Evolutionary conservation across 2,329 filamentous ascomycete genomes (phyloP).

Genomic region (Endoconidiophora polonica): DNA sequence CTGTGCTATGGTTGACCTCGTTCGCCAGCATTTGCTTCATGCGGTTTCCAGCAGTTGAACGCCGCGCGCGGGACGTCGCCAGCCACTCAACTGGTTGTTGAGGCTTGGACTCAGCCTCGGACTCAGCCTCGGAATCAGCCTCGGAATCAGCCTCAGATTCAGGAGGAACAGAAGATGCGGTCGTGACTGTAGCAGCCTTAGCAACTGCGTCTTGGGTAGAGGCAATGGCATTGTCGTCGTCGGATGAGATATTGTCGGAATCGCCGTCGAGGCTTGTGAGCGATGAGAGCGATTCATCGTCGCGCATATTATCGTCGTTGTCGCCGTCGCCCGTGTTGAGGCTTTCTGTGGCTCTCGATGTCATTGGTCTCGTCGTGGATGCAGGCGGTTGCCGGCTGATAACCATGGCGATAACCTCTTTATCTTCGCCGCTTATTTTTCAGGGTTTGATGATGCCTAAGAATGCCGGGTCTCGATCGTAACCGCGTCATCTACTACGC

Average conservation of each 20-base stretch:
- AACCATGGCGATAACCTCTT: neutral
- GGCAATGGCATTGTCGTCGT: neutral
- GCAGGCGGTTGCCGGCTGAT: neutral
- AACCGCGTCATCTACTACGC: constrained; percentile 1
- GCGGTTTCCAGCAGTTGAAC: constrained; percentile 69
- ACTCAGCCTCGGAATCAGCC: constrained; percentile 12
- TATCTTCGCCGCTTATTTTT: constrained; percentile 3
- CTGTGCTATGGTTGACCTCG: constrained; percentile 24
- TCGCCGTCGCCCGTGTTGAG: neutral
- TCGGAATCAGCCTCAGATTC: neutral
- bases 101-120: constrained; percentile 15
- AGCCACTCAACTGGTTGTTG: constrained; percentile 42
- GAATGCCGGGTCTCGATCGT: constrained; percentile 1
- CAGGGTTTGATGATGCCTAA: neutral
- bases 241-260: neutral
- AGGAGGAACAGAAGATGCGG: neutral
- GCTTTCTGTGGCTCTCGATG: neutral
- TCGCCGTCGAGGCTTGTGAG: constrained; percentile 11
- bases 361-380: neutral
- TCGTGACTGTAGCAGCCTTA: neutral
- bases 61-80: constrained; percentile 54
- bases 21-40: constrained; percentile 64
- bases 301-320: constrained; percentile 1
- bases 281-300: constrained; percentile 9
- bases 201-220: too few relatives aligned